Base-by-base conservation (phyloP, 2,329 filamentous ascomycete species). In the Hypoxylon sp. region DNA sequence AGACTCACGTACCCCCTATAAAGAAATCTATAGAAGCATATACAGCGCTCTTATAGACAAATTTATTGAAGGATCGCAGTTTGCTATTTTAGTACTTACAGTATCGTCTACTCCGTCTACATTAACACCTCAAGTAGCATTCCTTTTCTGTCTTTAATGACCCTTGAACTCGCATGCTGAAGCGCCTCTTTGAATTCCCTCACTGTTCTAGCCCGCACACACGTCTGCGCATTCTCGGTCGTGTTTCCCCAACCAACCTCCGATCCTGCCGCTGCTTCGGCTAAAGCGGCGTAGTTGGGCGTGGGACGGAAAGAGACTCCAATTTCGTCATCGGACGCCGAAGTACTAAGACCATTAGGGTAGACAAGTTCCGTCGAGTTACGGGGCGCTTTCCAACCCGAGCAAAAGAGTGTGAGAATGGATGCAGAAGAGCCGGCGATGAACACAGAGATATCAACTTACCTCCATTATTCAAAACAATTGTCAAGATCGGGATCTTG, bases 401-500 rank as follows among this genome's bases (percentile, higher is more conserved):
- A 0, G n/a, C 19, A 19, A 3, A 47, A 29, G 31, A 35, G 5
- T 26, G 44, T 11, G 50, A 44, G 8, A 64, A 42, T 29, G 19
- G 24, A 26, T 3, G 26, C 6, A 2, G 24, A 24, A 17, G 37
- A 14, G 24, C 13, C n/a, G 5, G 22, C 14, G 44, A 14, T 8
- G 5, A 31, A 31, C 29, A 31, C 29, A 6, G 29, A 1, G 39
- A 29, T 33, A 35, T 9, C 9, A 19, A 74, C 82, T 75, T 74
- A 83, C 84, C 84, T 46, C 84, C 84, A 72, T 86, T 86, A 66
- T 86, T 86, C 61, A 86, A 63, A 1, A 86, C 81, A 59, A 86
- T 80, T 0, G 84, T 86, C 68, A 86, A 65, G 14, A 86, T 76
- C 0, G 84, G 84, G 11, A 85, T 83, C 51, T 79, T 71, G 63